Evolutionary conservation across 371 early-diverging fungal genomes (phyloP).

Genomic region (Coemansia sp.): DNA sequence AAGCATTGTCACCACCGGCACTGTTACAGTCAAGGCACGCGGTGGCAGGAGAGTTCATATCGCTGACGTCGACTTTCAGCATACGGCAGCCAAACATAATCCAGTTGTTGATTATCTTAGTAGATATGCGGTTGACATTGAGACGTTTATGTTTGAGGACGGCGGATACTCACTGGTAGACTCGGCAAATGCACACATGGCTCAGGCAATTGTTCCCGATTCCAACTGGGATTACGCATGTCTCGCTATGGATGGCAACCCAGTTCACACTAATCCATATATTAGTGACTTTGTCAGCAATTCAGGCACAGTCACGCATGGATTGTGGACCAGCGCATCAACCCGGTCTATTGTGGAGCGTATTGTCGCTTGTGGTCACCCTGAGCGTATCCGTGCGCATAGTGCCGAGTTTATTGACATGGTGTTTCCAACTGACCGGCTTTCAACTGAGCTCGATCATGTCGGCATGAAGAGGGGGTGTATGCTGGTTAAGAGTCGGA

Average conservation of each 20-base stretch:
- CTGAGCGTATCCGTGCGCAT: conserved; percentile 43
- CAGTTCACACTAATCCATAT: conserved; percentile 93
- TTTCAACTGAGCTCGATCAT: conserved; percentile 81
- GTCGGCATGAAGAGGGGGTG: conserved; percentile 81
- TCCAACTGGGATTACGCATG: conserved; percentile 80
- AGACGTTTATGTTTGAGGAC: conserved; percentile 57
- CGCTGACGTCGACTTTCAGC: conserved; percentile 74
- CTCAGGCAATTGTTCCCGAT: conserved; percentile 75
- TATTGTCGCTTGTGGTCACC: conserved; percentile 9
- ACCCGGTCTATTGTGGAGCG: conserved; percentile 17
- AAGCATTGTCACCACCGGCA: conserved; percentile 73
- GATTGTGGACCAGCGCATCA: conserved; percentile 83
- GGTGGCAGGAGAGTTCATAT: conserved; percentile 58
- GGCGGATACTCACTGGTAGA: conserved; percentile 43
- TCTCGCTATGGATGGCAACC: conserved; percentile 89
- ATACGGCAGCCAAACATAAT: conserved; percentile 49
- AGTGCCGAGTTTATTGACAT: conserved; percentile 13
- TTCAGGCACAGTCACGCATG: conserved; percentile 94
- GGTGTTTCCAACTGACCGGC: conserved; percentile 76
- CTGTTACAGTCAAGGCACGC: conserved; percentile 70
- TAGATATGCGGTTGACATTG: conserved; percentile 9
- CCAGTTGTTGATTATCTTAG: conserved; percentile 44
- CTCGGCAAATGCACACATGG: conserved; percentile 79
- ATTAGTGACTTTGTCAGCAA: conserved; percentile 86
- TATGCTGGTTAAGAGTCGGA: conserved; percentile 89